Conservation (phyloP, 2,329 filamentous ascomycete genomes). For the Camptophora hylomeconis region DNA sequence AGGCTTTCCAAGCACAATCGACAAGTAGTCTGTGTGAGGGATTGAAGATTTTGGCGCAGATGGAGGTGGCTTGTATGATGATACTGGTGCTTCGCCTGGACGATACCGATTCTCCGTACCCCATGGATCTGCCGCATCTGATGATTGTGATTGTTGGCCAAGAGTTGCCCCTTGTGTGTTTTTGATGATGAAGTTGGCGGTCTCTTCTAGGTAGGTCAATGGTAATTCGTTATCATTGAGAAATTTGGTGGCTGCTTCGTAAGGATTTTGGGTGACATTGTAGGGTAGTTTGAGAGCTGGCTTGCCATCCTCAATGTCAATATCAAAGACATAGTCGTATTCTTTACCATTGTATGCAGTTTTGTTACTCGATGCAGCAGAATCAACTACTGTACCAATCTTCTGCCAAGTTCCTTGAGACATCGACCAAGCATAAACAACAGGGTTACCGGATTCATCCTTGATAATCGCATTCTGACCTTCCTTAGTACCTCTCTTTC, state of each 20-base stretch:
- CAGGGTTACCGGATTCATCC: constrained; percentile 67
- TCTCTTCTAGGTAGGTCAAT: constrained; percentile 75
- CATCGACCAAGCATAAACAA: constrained; percentile 76
- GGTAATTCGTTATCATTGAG: constrained; percentile 80
- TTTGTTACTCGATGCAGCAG: constrained; percentile 69
- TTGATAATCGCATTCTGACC: constrained; percentile 89
- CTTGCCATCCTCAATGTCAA: constrained; percentile 89
- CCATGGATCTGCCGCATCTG: constrained; percentile 54
- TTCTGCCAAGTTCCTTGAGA: constrained; percentile 64
- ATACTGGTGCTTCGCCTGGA: constrained; percentile 48
- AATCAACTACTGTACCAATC: constrained; percentile 88
- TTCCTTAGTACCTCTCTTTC: constrained; percentile 82
- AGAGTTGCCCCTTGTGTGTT: constrained; percentile 81
- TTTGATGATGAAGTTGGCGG: constrained; percentile 79
- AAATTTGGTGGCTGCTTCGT: constrained; percentile 82
- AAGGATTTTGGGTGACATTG: constrained; percentile 84
- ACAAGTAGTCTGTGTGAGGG: constrained; percentile 68
- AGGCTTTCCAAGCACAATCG: constrained; percentile 60
- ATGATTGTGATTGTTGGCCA: constrained; percentile 44
- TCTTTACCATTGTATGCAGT: constrained; percentile 68
- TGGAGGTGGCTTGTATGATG: constrained; percentile 23
- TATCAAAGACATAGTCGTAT: constrained; percentile 94
- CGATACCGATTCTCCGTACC: constrained; percentile 68
- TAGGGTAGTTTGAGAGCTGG: constrained; percentile 87
- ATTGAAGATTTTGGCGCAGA: constrained; percentile 26